These are phyloP conservation scores for Ogataea ramenticola DNA, from an alignment of 805 yeast genomes.

Conservation along the genomic window DNA sequence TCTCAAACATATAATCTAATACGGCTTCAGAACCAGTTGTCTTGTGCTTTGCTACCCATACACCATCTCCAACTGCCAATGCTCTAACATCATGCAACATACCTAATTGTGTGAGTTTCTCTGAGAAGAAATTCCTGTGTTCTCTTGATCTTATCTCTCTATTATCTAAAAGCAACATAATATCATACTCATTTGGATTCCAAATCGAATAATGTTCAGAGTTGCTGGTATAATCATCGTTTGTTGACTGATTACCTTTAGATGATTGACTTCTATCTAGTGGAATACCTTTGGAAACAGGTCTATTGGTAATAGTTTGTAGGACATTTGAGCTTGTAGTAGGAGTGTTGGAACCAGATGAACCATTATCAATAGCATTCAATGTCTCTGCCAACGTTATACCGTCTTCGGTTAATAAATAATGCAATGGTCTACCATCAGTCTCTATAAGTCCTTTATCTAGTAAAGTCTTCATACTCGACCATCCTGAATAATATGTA, in stretches of 20 bases:
- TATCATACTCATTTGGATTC: conserved; percentile 51
- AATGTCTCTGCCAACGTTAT: conserved; percentile 50
- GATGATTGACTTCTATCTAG: too few species aligned
- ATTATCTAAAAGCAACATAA: conserved; percentile 65
- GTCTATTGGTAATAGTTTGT: neutral
- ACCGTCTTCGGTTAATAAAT: conserved; percentile 67
- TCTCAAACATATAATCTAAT: conserved; percentile 77
- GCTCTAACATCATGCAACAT: conserved; percentile 46
- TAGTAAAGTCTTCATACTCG: conserved; percentile 53
- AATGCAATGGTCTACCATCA: conserved; percentile 53
- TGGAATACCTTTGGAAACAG: neutral
- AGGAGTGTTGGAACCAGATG: too few species aligned
- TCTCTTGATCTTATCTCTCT: conserved; percentile 67
- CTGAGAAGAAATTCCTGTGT: conserved; percentile 66
- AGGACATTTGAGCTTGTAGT: too few species aligned
- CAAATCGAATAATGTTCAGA: conserved; percentile 32
- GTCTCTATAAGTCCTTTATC: conserved; percentile 51
- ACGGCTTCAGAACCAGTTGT: conserved; percentile 54
- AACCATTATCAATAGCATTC: conserved; percentile 36
- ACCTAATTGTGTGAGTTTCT: conserved; percentile 41
- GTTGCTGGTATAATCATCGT: too few species aligned
- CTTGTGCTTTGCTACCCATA: conserved; percentile 78
- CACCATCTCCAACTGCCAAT: conserved; percentile 76
- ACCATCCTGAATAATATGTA: conserved; percentile 73
- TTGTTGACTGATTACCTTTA: too few species aligned